Percentiles rank a stretch among this genome's conserved stretches.
Evolutionary conservation across 2,329 filamentous ascomycete species (phyloP).

Genomic region (Cladosporium sp.): DNA sequence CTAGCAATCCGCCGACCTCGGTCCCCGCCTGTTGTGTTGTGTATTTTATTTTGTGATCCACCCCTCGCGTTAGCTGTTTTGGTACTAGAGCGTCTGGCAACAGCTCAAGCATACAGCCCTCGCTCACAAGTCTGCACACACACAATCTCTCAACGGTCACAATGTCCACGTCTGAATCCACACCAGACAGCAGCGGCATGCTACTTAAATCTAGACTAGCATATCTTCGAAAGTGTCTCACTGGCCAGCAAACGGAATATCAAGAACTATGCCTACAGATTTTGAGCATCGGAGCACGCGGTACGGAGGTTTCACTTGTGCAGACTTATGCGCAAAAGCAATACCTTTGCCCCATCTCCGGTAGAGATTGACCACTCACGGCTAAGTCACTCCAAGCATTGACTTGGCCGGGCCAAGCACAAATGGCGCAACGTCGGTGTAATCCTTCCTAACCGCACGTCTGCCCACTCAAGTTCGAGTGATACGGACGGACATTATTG

Average conservation of each 20-base stretch:
- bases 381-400: constrained; percentile 4
- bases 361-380: background rate
- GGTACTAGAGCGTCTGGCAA: background rate
- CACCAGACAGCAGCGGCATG: too few relatives aligned
- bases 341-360: background rate
- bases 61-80: background rate
- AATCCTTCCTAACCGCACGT: background rate
- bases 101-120: background rate
- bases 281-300: too few relatives aligned
- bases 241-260: too few relatives aligned
- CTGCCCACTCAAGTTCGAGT: background rate
- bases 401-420: constrained; percentile 9
- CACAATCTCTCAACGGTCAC: too few relatives aligned
- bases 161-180: too few relatives aligned
- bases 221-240: too few relatives aligned
- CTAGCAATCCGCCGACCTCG: background rate
- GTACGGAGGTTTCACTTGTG: too few relatives aligned
- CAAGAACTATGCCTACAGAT: too few relatives aligned
- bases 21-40: background rate
- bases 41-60: background rate
- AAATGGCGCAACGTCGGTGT: background rate
- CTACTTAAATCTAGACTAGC: too few relatives aligned
- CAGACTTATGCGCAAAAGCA: too few relatives aligned
- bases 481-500: too few relatives aligned
- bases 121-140: too few relatives aligned